Evolutionary conservation across 225 moss, liverwort and hornwort species (phyloP).

Genomic region (Polytrichum commune): DNA sequence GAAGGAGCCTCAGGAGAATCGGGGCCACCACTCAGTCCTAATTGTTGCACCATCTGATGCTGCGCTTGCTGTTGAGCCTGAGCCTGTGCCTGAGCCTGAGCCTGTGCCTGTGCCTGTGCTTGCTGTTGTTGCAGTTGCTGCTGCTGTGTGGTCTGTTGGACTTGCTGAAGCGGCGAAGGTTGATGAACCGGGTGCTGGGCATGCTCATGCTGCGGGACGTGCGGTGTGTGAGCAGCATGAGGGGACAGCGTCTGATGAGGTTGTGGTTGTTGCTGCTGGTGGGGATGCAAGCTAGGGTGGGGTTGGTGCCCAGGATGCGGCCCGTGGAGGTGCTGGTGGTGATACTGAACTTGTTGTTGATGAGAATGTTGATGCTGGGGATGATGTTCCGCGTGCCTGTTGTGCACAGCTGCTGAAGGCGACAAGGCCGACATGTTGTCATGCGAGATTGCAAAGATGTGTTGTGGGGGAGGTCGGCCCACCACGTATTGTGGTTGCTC

Average conservation of each 20-base stretch:
- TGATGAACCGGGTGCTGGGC: constrained; percentile 36
- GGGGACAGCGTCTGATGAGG: constrained; percentile 44
- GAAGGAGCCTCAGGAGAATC: constrained; percentile 95
- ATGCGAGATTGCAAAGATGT: constrained; percentile 87
- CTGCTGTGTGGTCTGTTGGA: constrained; percentile 27
- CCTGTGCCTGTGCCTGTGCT: constrained; percentile 37
- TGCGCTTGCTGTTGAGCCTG: constrained; percentile 69
- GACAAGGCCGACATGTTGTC: constrained; percentile 63
- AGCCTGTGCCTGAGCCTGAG: constrained; percentile 39
- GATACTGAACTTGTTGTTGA: constrained; percentile 59
- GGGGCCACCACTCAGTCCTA: constrained; percentile 70
- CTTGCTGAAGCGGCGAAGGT: constrained; percentile 34
- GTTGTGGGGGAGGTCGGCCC: constrained; percentile 65
- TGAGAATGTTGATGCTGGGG: constrained; percentile 67
- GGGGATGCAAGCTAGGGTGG: constrained; percentile 42
- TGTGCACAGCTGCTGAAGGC: constrained; percentile 60
- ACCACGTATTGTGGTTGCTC: constrained; percentile 82
- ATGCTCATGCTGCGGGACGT: constrained; percentile 56
- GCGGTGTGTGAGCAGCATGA: constrained; percentile 31
- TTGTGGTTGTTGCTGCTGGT: constrained; percentile 36
- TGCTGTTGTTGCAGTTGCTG: constrained; percentile 49
- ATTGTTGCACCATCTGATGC: constrained; percentile 87
- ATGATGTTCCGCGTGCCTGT: constrained; percentile 55
- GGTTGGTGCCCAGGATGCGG: constrained; percentile 62
- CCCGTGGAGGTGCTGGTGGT: constrained; percentile 42